phyloP scores from a whole-genome alignment of 179 eudicot species.

The Vitellaria paradoxa region DNA sequence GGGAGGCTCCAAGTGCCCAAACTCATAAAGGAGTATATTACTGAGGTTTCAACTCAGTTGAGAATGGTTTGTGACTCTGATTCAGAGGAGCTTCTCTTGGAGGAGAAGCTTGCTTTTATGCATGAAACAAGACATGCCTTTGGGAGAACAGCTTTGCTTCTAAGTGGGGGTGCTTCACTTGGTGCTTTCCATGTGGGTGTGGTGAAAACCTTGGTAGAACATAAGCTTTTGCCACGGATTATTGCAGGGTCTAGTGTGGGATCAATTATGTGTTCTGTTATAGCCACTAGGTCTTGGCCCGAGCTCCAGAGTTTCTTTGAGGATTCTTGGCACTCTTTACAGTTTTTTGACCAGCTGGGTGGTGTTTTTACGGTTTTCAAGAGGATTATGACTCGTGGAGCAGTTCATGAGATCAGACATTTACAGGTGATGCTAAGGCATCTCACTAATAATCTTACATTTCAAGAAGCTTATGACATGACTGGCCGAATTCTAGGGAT shows the following conservation, averaged over 20 bases:
- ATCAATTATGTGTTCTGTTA: slow-evolving; percentile 79
- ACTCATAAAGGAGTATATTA: slow-evolving; percentile 87
- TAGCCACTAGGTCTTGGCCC: slow-evolving; percentile 96
- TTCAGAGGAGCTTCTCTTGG: slow-evolving; percentile 75
- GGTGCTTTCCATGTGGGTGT: slow-evolving; percentile 93
- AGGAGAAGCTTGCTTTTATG: slow-evolving; percentile 97
- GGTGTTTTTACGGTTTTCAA: slow-evolving; percentile 69
- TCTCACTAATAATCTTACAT: slow-evolving; percentile 80
- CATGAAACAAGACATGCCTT: slow-evolving; percentile 95
- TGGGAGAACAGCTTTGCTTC: slow-evolving; percentile 93
- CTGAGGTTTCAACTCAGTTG: slow-evolving; percentile 86
- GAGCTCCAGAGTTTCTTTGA: slow-evolving; percentile 94
- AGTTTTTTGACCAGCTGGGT: slow-evolving; percentile 89
- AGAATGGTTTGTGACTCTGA: slow-evolving; percentile 89
- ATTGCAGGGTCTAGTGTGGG: slow-evolving; percentile 97
- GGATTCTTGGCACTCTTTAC: slow-evolving; percentile 81
- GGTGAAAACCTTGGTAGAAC: slow-evolving; percentile 89
- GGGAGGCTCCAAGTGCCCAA: slow-evolving; percentile 90
- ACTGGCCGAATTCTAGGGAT: slow-evolving; percentile 88
- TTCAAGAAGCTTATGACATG: slow-evolving; percentile 96
- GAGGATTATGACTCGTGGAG: slow-evolving; percentile 78
- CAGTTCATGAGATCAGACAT: slow-evolving; percentile 88
- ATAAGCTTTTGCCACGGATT: slow-evolving; percentile 83
- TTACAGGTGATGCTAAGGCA: slow-evolving; percentile 74
- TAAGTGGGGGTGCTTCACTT: slow-evolving; percentile 96